phyloP scores from a whole-genome alignment of 2,329 filamentous ascomycete species.

The Diaporthe citrichinensis region DNA sequence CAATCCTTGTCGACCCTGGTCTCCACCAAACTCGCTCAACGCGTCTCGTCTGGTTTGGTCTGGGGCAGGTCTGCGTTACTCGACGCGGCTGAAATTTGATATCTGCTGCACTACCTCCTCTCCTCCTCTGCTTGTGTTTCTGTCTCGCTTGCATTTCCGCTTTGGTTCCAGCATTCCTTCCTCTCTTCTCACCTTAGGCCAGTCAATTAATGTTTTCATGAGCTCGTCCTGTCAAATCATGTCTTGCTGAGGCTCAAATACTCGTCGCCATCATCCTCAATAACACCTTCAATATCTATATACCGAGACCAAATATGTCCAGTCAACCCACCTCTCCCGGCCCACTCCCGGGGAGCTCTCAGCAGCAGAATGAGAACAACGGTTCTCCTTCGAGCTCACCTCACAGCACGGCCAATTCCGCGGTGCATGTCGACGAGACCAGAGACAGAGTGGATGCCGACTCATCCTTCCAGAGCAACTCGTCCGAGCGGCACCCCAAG shows the following conservation, averaged over 20 bases:
- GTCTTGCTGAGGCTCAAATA: slow-evolving; percentile 26
- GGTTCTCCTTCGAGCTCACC: slow-evolving; percentile 38
- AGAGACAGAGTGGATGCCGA: slow-evolving; percentile 35
- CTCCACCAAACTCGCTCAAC: slow-evolving; percentile 35
- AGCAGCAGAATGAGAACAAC: slow-evolving; percentile 34
- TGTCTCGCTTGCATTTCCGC: slow-evolving; percentile 32
- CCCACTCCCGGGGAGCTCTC: slow-evolving; percentile 33
- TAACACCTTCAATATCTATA: slow-evolving; percentile 7
- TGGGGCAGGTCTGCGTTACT: slow-evolving; percentile 30
- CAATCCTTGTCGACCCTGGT: slow-evolving; percentile 32
- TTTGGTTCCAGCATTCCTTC: slow-evolving; percentile 32
- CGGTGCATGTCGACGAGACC: slow-evolving; percentile 31
- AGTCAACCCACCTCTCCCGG: slow-evolving; percentile 39
- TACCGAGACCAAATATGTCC: slow-evolving; percentile 35
- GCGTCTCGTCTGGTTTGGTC: slow-evolving; percentile 34
- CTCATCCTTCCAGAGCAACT: slow-evolving; percentile 41
- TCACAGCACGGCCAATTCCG: slow-evolving; percentile 36
- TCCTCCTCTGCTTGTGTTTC: slow-evolving; percentile 21
- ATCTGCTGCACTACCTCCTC: slow-evolving; percentile 34
- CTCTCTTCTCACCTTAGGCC: neutral
- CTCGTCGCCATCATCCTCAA: neutral
- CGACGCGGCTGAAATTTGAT: slow-evolving; percentile 40
- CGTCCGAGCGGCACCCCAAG: slow-evolving; percentile 64
- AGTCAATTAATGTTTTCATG: slow-evolving; percentile 33
- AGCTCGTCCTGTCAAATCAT: slow-evolving; percentile 22